A percentile compares a stretch with the other conserved stretches of the same genome.
Conservation (phyloP, 2,329 filamentous ascomycete species). For the Colletotrichum limetticola region DNA sequence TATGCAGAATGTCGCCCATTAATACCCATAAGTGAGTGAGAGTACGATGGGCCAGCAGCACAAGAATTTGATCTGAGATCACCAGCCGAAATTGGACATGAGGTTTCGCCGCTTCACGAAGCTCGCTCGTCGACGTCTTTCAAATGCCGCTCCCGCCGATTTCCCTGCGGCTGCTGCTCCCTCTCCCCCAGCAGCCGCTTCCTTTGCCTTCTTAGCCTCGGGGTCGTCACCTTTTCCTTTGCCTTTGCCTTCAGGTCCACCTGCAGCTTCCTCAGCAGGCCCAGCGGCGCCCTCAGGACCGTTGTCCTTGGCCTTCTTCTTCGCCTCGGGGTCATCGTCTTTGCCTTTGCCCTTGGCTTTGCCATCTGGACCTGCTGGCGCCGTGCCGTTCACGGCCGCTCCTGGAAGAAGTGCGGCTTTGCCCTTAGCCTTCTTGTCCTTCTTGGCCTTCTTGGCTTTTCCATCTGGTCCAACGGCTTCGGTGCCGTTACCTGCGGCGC, state of each 20-base stretch:
- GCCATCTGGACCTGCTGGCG: too few relatives aligned
- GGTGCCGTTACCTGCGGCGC: slow-evolving; percentile 11
- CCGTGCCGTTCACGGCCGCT: too few relatives aligned
- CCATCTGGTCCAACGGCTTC: neutral
- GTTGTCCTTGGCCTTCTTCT: neutral
- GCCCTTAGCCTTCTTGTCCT: too few relatives aligned
- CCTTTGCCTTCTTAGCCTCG: slow-evolving; percentile 22
- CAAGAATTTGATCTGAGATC: neutral
- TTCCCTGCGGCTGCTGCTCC: slow-evolving; percentile 6
- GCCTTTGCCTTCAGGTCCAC: neutral
- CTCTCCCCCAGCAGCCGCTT: neutral
- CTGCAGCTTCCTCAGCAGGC: too few relatives aligned
- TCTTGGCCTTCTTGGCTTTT: neutral
- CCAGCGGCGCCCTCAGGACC: neutral
- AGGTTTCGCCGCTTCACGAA: slow-evolving; percentile 19
- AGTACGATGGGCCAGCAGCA: neutral
- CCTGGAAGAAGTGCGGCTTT: too few relatives aligned
- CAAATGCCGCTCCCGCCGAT: neutral
- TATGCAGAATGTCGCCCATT: neutral
- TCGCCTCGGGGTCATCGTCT: too few relatives aligned
- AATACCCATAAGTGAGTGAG: neutral
- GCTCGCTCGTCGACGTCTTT: neutral
- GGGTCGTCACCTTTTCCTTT: neutral
- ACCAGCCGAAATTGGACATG: slow-evolving; percentile 20
- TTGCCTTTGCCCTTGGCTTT: too few relatives aligned